Percentiles rank a stretch among this genome's conserved stretches.
Evolutionary conservation across 2,329 filamentous ascomycete species (phyloP).

Genomic region (Fusarium duplospermum): DNA sequence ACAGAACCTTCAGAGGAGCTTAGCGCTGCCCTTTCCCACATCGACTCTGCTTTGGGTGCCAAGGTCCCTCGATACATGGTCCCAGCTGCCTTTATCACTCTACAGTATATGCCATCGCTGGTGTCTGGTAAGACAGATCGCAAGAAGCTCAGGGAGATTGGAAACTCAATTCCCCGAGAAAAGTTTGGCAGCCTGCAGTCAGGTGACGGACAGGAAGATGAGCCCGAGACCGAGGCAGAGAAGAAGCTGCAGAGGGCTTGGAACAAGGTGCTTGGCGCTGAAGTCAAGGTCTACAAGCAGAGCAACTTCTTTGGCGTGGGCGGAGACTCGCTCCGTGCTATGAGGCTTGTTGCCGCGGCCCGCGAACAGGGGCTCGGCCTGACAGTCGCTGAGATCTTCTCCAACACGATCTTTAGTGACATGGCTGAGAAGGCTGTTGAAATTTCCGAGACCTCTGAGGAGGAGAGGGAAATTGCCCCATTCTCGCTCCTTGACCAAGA

Average conservation of each 20-base stretch:
- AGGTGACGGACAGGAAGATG: background rate
- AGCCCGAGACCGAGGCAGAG: background rate
- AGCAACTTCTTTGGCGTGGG: conserved; percentile 62
- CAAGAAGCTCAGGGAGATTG: background rate
- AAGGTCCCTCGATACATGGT: conserved; percentile 61
- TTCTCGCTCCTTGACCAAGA: conserved; percentile 55
- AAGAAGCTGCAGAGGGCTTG: conserved; percentile 44
- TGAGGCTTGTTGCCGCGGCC: conserved; percentile 60
- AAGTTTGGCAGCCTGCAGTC: background rate
- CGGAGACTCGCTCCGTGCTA: conserved; percentile 64
- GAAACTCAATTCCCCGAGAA: background rate
- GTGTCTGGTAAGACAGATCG: conserved; percentile 63
- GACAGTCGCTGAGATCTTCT: background rate
- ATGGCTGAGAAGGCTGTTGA: background rate
- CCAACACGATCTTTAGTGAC: background rate
- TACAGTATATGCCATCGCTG: conserved; percentile 58
- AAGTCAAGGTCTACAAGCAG: conserved; percentile 49
- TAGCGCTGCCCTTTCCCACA: conserved; percentile 34
- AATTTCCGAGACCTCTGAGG: background rate
- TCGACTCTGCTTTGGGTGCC: conserved; percentile 48
- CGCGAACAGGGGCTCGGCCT: conserved; percentile 39
- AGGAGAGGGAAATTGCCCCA: conserved; percentile 40
- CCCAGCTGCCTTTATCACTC: conserved; percentile 59
- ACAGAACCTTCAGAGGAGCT: conserved; percentile 47
- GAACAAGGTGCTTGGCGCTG: conserved; percentile 51